These are phyloP conservation scores for Candida wancherniae DNA, from an alignment of 805 yeast genomes.

Conservation along the genomic window DNA sequence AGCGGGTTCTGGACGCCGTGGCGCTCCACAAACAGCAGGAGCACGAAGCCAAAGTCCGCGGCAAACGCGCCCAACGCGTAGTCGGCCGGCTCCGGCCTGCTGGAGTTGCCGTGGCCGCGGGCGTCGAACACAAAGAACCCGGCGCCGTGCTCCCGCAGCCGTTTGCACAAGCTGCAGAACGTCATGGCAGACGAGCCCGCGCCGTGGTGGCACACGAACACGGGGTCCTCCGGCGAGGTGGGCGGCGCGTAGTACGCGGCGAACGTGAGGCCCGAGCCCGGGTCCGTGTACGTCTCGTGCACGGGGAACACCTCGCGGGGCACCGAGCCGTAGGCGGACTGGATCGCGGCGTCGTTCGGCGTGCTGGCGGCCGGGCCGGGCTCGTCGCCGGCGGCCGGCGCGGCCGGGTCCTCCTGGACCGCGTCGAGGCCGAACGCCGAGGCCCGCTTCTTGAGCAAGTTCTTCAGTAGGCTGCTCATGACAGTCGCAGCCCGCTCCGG, in stretches of 20 bases:
- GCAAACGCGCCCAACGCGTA: constrained; percentile 49
- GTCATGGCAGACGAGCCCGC: constrained; percentile 88
- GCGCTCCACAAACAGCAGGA: constrained; percentile 31
- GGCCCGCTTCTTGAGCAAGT: constrained; percentile 3
- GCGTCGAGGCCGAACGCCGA: constrained; percentile 3
- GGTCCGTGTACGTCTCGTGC: constrained; percentile 16
- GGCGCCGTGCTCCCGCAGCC: constrained; percentile 43
- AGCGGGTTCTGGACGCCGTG: constrained; percentile 24
- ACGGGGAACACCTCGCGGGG: constrained; percentile 13
- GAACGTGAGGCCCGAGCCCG: constrained; percentile 13
- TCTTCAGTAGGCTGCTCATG: constrained; percentile 5
- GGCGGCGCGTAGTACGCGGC: constrained; percentile 60
- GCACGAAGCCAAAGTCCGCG: constrained; percentile 51
- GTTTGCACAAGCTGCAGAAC: constrained; percentile 52
- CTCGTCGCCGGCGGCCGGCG: not conserved
- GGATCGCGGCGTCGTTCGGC: too few relatives aligned
- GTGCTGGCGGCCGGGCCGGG: too few relatives aligned
- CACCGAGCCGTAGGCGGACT: too few relatives aligned
- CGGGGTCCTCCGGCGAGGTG: constrained; percentile 34
- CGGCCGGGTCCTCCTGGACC: constrained; percentile 2
- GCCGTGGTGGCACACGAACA: constrained; percentile 84
- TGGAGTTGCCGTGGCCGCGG: constrained; percentile 72
- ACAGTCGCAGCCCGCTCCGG: too few relatives aligned
- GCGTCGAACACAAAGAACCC: constrained; percentile 64
- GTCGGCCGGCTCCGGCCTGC: constrained; percentile 14